Evolutionary conservation across 164 flowering plant species (phyloP).

Genomic region (Vitis cinerea): DNA sequence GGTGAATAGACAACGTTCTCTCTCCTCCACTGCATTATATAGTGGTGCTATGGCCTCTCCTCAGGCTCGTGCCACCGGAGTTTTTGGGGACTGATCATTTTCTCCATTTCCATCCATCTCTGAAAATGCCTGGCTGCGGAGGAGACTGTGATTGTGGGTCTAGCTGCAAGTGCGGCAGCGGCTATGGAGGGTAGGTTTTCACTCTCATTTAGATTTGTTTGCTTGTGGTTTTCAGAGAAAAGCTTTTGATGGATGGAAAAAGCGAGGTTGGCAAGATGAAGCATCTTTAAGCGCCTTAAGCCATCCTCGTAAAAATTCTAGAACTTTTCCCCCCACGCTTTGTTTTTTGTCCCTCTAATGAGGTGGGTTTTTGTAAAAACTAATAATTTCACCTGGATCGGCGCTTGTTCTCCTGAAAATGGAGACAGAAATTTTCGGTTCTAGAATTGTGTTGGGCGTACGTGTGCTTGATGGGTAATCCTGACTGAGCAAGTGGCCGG

Average conservation of each 20-base stretch:
- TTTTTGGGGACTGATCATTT: neutral
- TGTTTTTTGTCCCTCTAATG: neutral
- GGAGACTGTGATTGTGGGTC: slow-evolving; percentile 73
- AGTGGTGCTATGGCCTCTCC: neutral
- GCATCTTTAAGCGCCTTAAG: no score
- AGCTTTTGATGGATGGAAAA: no score
- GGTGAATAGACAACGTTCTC: slow-evolving; percentile 5
- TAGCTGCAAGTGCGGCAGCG: slow-evolving; percentile 55
- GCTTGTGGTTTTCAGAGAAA: no score
- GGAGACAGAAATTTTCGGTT: no score
- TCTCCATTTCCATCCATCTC: neutral
- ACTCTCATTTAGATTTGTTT: no score
- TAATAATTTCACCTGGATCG: no score
- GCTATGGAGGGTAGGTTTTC: slow-evolving; percentile 34
- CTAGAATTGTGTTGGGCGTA: neutral
- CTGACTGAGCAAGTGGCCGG: no score
- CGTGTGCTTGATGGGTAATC: neutral
- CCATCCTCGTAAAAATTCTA: no score
- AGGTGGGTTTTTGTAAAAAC: neutral
- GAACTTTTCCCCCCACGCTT: no score
- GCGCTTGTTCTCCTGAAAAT: neutral
- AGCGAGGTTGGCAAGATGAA: no score
- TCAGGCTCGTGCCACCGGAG: neutral
- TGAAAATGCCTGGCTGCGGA: slow-evolving; percentile 62
- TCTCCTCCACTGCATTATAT: slow-evolving; percentile 16